These are phyloP conservation scores for Heterobasidion occidentale DNA, from an alignment of 1,284 basidiomycete genomes.

Conservation along the genomic window DNA sequence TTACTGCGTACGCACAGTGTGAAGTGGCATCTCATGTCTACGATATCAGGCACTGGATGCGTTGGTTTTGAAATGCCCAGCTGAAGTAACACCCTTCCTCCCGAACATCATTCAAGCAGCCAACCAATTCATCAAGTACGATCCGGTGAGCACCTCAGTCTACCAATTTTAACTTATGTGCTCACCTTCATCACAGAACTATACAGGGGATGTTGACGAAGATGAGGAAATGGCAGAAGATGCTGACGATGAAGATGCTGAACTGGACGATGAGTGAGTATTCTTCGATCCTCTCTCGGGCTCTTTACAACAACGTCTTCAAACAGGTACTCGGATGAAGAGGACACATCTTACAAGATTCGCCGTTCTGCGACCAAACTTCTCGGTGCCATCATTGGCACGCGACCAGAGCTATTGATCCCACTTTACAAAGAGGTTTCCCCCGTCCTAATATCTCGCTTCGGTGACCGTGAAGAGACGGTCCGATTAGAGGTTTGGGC, in stretches of 20 bases:
- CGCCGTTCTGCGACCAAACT: slow-evolving; percentile 90
- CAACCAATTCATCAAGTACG: slow-evolving; percentile 81
- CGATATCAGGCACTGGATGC: slow-evolving; percentile 69
- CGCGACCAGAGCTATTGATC: slow-evolving; percentile 79
- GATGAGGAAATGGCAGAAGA: slow-evolving; percentile 79
- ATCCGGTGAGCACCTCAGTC: slow-evolving; percentile 59
- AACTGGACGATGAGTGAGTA: slow-evolving; percentile 69
- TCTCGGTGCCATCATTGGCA: slow-evolving; percentile 77
- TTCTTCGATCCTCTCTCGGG: neutral
- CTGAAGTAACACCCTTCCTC: slow-evolving; percentile 73
- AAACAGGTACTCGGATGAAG: slow-evolving; percentile 88
- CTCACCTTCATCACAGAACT: slow-evolving; percentile 51
- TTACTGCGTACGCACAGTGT: neutral
- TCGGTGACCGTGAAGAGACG: slow-evolving; percentile 92
- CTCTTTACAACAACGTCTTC: neutral
- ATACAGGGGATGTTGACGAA: slow-evolving; percentile 75
- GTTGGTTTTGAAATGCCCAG: slow-evolving; percentile 75
- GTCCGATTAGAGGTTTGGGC: slow-evolving; percentile 93
- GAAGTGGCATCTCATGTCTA: neutral
- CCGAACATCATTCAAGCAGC: slow-evolving; percentile 62
- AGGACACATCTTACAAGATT: slow-evolving; percentile 99
- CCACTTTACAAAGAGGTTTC: slow-evolving; percentile 81
- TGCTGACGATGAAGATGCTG: slow-evolving; percentile 74
- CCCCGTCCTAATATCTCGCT: slow-evolving; percentile 82
- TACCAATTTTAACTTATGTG: neutral